Percentiles rank a stretch among this genome's conserved stretches.
Conservation (phyloP, 768 basidiomycete genomes). For the Leucocoprinus leucothites region DNA sequence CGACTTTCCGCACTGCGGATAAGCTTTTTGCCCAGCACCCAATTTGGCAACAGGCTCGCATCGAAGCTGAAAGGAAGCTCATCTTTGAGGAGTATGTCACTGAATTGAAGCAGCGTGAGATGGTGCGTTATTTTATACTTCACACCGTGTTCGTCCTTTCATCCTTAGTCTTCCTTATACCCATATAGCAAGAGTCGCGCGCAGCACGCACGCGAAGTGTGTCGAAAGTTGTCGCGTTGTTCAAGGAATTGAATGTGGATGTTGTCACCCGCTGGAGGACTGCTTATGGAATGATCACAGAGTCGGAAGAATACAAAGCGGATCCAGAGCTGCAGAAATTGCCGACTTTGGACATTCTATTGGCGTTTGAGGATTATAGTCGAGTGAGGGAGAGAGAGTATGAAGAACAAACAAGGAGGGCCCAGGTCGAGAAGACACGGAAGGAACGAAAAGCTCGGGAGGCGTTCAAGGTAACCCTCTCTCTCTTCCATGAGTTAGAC, state of each 20-base stretch:
- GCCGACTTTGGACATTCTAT: constrained; percentile 87
- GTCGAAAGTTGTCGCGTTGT: constrained; percentile 76
- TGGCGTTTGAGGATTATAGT: constrained; percentile 93
- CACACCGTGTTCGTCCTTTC: not conserved
- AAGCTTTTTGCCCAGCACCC: constrained; percentile 82
- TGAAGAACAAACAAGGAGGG: constrained; percentile 78
- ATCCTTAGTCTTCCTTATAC: constrained; percentile 7
- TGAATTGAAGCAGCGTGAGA: constrained; percentile 85
- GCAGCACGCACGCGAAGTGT: constrained; percentile 77
- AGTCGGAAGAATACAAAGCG: constrained; percentile 74
- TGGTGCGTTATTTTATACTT: constrained; percentile 51
- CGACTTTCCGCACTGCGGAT: constrained; percentile 88
- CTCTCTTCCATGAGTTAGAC: constrained; percentile 11
- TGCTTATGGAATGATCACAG: constrained; percentile 72
- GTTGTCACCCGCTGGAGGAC: constrained; percentile 92
- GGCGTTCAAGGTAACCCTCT: constrained; percentile 67
- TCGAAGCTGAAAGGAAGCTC: constrained; percentile 81
- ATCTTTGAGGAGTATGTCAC: constrained; percentile 91
- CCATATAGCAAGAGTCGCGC: constrained; percentile 69
- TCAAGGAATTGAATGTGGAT: constrained; percentile 86
- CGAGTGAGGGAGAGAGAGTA: constrained; percentile 88
- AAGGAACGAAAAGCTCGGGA: constrained; percentile 89
- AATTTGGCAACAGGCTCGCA: constrained; percentile 85
- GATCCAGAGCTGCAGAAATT: constrained; percentile 79
- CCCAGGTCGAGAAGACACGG: constrained; percentile 80